A percentile compares a stretch with the other conserved stretches of the same genome.
phyloP scores from a whole-genome alignment of 2,329 filamentous ascomycete species.

The Neurospora crassa region DNA sequence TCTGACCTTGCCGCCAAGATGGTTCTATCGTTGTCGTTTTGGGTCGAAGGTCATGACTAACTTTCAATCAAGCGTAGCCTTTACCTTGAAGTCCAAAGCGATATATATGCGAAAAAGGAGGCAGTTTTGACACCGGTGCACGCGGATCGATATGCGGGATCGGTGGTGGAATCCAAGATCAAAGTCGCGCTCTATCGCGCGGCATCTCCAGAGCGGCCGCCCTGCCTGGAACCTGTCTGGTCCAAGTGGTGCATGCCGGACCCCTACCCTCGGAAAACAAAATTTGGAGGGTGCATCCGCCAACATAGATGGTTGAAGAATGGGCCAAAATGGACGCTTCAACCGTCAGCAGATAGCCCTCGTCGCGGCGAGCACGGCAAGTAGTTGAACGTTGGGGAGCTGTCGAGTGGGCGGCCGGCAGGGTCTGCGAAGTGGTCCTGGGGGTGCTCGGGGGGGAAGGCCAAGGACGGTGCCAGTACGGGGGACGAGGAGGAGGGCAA shows the following conservation, averaged over 20 bases:
- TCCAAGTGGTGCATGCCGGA: conserved; percentile 11
- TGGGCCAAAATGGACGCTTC: conserved; percentile 18
- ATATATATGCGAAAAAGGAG: not conserved
- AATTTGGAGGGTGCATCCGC: conserved; percentile 8
- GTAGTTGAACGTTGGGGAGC: conserved; percentile 51
- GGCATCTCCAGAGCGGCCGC: not conserved
- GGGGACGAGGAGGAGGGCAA: conserved; percentile 17
- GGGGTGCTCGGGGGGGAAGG: conserved; percentile 22
- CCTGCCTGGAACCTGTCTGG: conserved; percentile 8
- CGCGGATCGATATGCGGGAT: not conserved
- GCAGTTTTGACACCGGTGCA: not conserved
- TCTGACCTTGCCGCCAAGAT: not conserved
- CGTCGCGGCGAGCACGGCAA: conserved; percentile 45
- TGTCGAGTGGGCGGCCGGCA: conserved; percentile 23
- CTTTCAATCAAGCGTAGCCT: not conserved
- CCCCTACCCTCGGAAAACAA: conserved; percentile 18
- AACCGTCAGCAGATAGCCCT: conserved; percentile 30
- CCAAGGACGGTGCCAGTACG: conserved; percentile 15
- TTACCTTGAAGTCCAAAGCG: accelerated
- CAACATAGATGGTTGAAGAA: conserved; percentile 12
- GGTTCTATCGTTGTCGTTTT: not conserved
- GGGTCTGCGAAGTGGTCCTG: conserved; percentile 25
- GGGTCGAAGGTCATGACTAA: not conserved
- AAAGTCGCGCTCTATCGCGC: not conserved
- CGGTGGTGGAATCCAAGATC: not conserved